Evolutionary conservation across 2,329 filamentous ascomycete species (phyloP), one percentile per base, ranked within the genome.

Genomic region (Clonostachys chloroleuca): DNA sequence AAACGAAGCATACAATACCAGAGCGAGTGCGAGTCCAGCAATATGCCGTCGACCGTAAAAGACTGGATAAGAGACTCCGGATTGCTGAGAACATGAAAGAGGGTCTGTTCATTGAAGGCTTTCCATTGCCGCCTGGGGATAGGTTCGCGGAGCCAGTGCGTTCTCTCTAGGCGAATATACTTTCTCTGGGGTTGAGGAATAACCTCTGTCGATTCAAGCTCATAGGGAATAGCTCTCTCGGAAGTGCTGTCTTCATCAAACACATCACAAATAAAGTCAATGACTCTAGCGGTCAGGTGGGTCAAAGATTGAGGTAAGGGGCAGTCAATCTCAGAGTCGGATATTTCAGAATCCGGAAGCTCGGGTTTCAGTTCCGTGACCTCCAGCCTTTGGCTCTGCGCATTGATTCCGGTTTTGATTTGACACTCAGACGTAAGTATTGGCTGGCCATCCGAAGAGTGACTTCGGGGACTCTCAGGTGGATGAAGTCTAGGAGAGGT

Each of bases 1-100:
- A 86, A 65, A 47, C 77, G 75, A 47, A 83, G 63, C 72, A 83
- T 81, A 55, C 77, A 80, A 56, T 82, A 84, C 80, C 78, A 86
- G 2, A 83, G 64, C 13, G 75, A 79, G 45, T 81, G 79, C 1
- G 81, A 83, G 59, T 85, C 80, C 47, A 80, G 73, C 1, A 81
- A 59, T 41, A 74, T 70, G 12, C 71, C 73, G 12, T 77, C 67
- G 40, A 65, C 61, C 2, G 74, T 76, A 51, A 87, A 87, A 1
- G 83, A 85, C 36, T 63, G 65, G 30, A 84, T 63, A 9, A 81
- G 63, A 6, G 75, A 68, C 13, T 69, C 68, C 2, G 81, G 78
- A 43, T 81, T 74, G 53, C 80, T 81, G 43, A 87, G 68, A 7
- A 84, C 75, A 53, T 78, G 78, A 58, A 86, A 87, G 7, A 87